These are phyloP conservation scores for Paraphoma chrysanthemicola DNA, from an alignment of 2,329 filamentous ascomycete genomes.

Conservation along the genomic window DNA sequence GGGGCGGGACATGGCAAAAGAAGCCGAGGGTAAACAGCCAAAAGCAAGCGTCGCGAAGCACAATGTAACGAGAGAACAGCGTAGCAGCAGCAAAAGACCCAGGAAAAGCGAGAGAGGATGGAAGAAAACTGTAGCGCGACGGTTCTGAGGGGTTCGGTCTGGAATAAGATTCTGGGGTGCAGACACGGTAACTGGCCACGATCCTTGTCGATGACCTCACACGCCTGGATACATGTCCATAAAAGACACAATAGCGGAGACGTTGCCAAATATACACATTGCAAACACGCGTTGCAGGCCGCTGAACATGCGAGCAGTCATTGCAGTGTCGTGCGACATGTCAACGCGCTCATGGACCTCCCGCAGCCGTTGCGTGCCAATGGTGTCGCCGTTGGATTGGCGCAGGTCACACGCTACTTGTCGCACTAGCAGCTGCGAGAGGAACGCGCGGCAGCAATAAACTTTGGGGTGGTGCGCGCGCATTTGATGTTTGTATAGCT, in stretches of 20 bases:
- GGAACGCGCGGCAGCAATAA: not conserved
- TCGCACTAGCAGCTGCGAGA: conserved; percentile 5
- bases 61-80: not conserved
- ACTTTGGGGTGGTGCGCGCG: not conserved
- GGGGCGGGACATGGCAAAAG: conserved; percentile 33
- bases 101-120: conserved; percentile 1
- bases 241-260: conserved; percentile 4
- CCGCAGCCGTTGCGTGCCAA: not conserved
- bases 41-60: not conserved
- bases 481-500: not conserved
- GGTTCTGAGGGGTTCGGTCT: conserved; percentile 7
- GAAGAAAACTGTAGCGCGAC: not conserved
- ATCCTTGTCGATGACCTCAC: conserved; percentile 48
- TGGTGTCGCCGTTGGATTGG: not conserved
- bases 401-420: conserved; percentile 2
- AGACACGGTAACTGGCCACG: conserved; percentile 24
- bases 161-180: conserved; percentile 24
- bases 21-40: not conserved
- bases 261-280: not conserved
- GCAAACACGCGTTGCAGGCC: not conserved
- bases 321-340: not conserved
- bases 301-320: not conserved
- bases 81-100: not conserved
- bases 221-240: conserved; percentile 12
- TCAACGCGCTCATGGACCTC: not conserved